Evolutionary conservation across 2,329 filamentous ascomycete genomes (phyloP).

Genomic region (Colletotrichum ledebouriae): DNA sequence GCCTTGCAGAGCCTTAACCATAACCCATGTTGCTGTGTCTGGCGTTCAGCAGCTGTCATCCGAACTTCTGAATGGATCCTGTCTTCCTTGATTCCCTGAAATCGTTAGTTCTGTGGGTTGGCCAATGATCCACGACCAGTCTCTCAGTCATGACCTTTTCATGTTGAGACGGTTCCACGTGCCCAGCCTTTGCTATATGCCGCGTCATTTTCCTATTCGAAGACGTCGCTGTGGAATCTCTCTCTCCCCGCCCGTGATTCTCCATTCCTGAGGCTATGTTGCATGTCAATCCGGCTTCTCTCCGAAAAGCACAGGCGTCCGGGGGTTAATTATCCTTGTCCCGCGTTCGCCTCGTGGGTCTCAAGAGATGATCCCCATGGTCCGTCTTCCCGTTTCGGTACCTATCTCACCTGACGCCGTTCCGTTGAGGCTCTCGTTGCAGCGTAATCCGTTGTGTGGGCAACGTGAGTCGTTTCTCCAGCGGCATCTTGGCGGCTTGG

Average conservation of each 20-base stretch:
- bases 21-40: constrained; percentile 1
- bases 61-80: constrained; percentile 10
- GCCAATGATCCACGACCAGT: background rate
- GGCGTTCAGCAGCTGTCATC: constrained; percentile 23
- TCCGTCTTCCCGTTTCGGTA: constrained; percentile 16
- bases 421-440: background rate
- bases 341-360: constrained; percentile 9
- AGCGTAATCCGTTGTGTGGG: too few relatives aligned
- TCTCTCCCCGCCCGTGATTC: constrained; percentile 11
- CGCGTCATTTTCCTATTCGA: background rate
- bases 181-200: constrained; percentile 14
- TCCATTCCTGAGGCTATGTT: constrained; percentile 31
- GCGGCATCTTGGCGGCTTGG: too few relatives aligned
- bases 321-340: constrained; percentile 4
- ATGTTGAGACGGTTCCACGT: constrained; percentile 1
- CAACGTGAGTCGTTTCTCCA: background rate
- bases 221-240: background rate
- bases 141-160: too few relatives aligned
- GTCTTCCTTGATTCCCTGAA: background rate
- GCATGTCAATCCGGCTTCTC: constrained; percentile 31
- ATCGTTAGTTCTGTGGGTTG: too few relatives aligned
- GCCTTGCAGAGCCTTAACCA: constrained; percentile 22
- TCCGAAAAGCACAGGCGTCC: constrained; percentile 19
- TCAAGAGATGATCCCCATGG: background rate
- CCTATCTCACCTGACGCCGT: constrained; percentile 20